A percentile compares a stretch with the other conserved stretches of the same genome.
These are phyloP conservation scores for Epichloe sibirici DNA, from an alignment of 2,329 filamentous ascomycete species.

Conservation along the genomic window DNA sequence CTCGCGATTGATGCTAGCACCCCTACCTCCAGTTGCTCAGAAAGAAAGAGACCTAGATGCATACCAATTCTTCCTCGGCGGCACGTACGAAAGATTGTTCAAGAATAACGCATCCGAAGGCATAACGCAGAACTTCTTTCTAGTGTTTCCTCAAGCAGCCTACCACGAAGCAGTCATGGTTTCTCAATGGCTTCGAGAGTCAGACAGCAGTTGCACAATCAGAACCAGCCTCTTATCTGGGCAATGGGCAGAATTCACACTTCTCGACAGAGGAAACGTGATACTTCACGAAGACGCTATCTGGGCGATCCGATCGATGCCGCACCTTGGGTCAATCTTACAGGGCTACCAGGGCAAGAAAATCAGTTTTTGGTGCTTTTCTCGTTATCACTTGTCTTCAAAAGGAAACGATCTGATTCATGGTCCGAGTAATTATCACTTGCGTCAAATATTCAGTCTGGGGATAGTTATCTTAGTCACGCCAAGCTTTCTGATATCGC, in stretches of 20 bases:
- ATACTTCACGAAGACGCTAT: conserved; percentile 34
- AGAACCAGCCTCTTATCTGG: conserved; percentile 28
- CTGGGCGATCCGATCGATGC: conserved; percentile 27
- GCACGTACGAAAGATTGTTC: conserved; percentile 21
- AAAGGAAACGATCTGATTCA: background rate
- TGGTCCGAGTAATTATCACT: conserved; percentile 11
- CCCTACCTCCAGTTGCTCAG: conserved; percentile 5
- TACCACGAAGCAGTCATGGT: conserved; percentile 25
- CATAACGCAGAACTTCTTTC: conserved; percentile 26
- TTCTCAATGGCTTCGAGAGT: conserved; percentile 30
- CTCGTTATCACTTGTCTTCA: conserved; percentile 2
- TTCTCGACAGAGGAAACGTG: conserved; percentile 18
- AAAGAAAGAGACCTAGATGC: conserved; percentile 8
- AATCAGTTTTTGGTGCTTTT: conserved; percentile 29
- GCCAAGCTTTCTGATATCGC: conserved; percentile 28
- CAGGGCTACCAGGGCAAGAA: conserved; percentile 11
- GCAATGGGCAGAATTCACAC: conserved; percentile 34
- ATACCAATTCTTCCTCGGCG: conserved; percentile 17
- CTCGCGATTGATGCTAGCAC: conserved; percentile 14
- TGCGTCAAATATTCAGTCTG: conserved; percentile 19
- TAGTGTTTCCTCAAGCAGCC: conserved; percentile 34
- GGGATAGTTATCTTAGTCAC: conserved; percentile 27
- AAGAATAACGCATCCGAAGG: conserved; percentile 7
- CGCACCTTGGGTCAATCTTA: conserved; percentile 23
- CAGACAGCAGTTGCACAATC: conserved; percentile 28